A percentile compares a stretch with the other conserved stretches of the same genome.
phyloP scores from a whole-genome alignment of 2,329 filamentous ascomycete species.

The Alternaria angustiovoidea region DNA sequence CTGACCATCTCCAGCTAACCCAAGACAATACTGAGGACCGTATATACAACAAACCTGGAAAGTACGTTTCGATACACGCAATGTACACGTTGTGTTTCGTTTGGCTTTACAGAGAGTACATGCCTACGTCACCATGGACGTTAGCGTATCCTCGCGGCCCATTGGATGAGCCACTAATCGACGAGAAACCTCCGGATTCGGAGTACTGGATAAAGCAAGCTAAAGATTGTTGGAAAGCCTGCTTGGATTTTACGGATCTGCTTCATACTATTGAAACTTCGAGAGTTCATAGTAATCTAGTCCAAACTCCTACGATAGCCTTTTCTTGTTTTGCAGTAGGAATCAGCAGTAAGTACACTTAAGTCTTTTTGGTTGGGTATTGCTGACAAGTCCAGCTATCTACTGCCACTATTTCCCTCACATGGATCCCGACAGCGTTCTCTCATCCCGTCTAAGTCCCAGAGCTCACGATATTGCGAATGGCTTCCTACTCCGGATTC shows the following conservation, averaged over 20 bases:
- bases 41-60: slow-evolving; percentile 68
- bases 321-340: slow-evolving; percentile 74
- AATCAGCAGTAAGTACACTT: slow-evolving; percentile 59
- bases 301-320: slow-evolving; percentile 72
- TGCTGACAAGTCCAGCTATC: slow-evolving; percentile 53
- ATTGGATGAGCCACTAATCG: slow-evolving; percentile 59
- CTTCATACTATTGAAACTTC: slow-evolving; percentile 57
- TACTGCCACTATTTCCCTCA: slow-evolving; percentile 73
- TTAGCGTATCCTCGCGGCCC: slow-evolving; percentile 63
- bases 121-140: slow-evolving; percentile 69
- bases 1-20: slow-evolving; percentile 65
- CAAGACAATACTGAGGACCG: slow-evolving; percentile 71
- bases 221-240: slow-evolving; percentile 68
- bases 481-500: slow-evolving; percentile 23
- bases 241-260: slow-evolving; percentile 70
- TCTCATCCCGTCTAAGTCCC: slow-evolving; percentile 44
- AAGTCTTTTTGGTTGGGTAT: too few relatives aligned
- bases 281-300: slow-evolving; percentile 65
- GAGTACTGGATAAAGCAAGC: slow-evolving; percentile 71
- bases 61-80: slow-evolving; percentile 73
- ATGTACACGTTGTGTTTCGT: slow-evolving; percentile 71
- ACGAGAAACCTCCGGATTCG: slow-evolving; percentile 15
- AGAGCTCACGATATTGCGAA: slow-evolving; percentile 30
- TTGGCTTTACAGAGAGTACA: slow-evolving; percentile 73
- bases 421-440: slow-evolving; percentile 69